Conservation (phyloP, 1,284 basidiomycete genomes). For the Inonotus hispidus region DNA sequence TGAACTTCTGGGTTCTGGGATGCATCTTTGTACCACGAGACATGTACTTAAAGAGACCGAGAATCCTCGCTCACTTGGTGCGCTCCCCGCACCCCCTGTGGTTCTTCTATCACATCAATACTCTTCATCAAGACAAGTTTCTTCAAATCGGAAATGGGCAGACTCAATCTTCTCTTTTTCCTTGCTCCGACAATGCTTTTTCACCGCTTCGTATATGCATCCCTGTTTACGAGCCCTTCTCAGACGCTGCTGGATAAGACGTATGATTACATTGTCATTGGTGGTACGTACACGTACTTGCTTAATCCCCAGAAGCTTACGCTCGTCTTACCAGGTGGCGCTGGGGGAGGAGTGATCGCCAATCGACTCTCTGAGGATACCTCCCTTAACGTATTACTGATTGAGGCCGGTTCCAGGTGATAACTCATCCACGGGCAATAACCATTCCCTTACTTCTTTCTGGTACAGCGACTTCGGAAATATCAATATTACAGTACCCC, state of each 20-base stretch:
- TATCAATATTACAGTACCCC: slow-evolving; percentile 21
- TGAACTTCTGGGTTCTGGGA: too few relatives aligned
- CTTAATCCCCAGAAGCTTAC: neutral
- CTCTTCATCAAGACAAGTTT: too few relatives aligned
- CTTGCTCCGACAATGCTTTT: too few relatives aligned
- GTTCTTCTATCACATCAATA: too few relatives aligned
- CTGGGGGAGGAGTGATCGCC: neutral
- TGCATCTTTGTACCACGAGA: too few relatives aligned
- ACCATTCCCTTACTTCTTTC: neutral
- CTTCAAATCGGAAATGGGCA: too few relatives aligned
- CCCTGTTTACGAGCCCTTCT: neutral
- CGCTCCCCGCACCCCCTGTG: too few relatives aligned
- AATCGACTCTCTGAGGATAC: neutral
- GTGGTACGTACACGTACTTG: slow-evolving; percentile 14
- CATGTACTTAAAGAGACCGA: too few relatives aligned
- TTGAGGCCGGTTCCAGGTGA: neutral
- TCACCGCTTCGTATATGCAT: too few relatives aligned
- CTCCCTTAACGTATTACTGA: neutral
- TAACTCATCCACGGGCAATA: neutral
- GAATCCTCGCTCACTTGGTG: too few relatives aligned
- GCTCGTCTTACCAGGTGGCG: neutral
- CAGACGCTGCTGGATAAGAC: neutral
- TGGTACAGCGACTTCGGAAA: slow-evolving; percentile 25
- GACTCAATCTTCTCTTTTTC: too few relatives aligned
- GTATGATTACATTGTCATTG: slow-evolving; percentile 21